Conservation (phyloP, 2,329 filamentous ascomycete genomes). For the Colletotrichum theobromicola region DNA sequence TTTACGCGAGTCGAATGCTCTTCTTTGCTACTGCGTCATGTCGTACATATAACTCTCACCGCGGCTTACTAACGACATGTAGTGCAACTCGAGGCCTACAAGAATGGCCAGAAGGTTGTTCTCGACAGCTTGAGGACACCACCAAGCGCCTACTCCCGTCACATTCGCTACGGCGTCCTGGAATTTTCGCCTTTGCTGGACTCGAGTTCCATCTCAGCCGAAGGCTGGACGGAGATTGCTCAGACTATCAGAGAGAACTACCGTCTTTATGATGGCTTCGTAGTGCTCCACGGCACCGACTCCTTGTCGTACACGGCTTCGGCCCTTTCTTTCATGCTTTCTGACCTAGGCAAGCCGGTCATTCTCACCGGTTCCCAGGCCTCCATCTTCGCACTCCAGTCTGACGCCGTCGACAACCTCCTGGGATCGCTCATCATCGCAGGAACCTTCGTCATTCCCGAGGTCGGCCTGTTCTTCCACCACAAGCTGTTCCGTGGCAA, state of each 20-base stretch:
- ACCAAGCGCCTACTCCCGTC: slow-evolving; percentile 77
- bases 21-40: background rate
- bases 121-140: slow-evolving; percentile 81
- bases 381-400: slow-evolving; percentile 89
- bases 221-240: slow-evolving; percentile 86
- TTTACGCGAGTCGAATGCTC: background rate
- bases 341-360: slow-evolving; percentile 88
- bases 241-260: slow-evolving; percentile 83
- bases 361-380: slow-evolving; percentile 85
- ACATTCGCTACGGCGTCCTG: slow-evolving; percentile 82
- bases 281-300: slow-evolving; percentile 90
- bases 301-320: slow-evolving; percentile 89
- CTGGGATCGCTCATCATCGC: slow-evolving; percentile 88
- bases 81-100: slow-evolving; percentile 57
- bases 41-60: background rate
- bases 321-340: slow-evolving; percentile 91
- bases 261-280: slow-evolving; percentile 86
- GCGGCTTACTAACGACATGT: background rate
- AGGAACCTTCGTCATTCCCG: slow-evolving; percentile 89
- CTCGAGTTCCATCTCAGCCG: slow-evolving; percentile 86
- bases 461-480: slow-evolving; percentile 94
- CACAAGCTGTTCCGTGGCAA: slow-evolving; percentile 90
- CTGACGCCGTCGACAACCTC: slow-evolving; percentile 89
- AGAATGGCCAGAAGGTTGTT: slow-evolving; percentile 50
- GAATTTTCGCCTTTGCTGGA: slow-evolving; percentile 88